Base-by-base conservation (phyloP, 257 asterid genomes). In the Fraxinus excelsior region DNA sequence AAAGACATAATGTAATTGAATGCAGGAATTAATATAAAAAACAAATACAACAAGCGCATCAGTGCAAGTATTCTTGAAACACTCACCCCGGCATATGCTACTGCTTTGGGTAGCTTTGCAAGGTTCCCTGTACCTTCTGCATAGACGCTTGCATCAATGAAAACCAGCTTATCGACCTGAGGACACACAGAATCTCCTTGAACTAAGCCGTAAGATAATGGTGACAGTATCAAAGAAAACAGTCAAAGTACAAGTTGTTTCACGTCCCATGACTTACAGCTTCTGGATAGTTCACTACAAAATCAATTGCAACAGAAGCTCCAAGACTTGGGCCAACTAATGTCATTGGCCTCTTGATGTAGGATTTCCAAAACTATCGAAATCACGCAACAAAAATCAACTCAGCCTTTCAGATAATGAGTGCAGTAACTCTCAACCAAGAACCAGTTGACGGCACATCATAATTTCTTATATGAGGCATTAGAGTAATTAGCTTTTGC, bases 301-400 rank as follows among this genome's bases (percentile, higher is more conserved):
- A 91, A 81, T 95, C 98, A 44, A 93, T 90, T 80, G 97, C 96
- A 38, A 95, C 90, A 2, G 99, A 97, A 58, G 97, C 94, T 81
- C 98, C 99, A 51, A 95, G 98, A 82, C 99, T 95, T 68, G 99
- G 98, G 76, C 99, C 98, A n/a, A 95, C 97, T 80, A 95, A 83
- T 76, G 84, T 85, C 96, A 91, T 87, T 40, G 98, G 99, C 80
- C 87, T 86, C 82, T 82, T 86, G 78, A 95, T 89, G 67, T 93
- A 76, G 37, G 96, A 80, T 14, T 84, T 86, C 99, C 99, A 95
- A 37, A 93, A 87, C 98, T 95, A 82, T 66, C 64, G 7, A 72
- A 79, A 74, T 25, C 18, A 70, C 26, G 67, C 44, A 44, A 44
- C 21, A 76, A 75, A 46, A 69, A 37, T 74, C 44, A 73, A 49